Base-by-base conservation (phyloP, 148 eudicot genomes). In the Vaccinium macrocarpon region DNA sequence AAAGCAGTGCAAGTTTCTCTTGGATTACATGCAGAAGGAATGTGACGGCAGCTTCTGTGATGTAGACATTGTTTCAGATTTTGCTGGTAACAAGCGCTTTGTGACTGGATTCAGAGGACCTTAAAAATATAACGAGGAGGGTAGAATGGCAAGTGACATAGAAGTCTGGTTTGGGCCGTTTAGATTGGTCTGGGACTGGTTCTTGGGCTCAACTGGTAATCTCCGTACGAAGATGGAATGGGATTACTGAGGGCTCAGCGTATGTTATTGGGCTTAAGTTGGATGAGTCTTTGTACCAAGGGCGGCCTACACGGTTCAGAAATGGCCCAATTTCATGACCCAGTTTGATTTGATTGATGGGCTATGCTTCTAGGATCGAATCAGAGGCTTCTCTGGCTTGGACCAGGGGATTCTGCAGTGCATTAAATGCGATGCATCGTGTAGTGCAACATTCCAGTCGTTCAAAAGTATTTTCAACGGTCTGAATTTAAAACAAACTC, bases 71-170 rank as follows among this genome's bases (percentile, higher is more conserved):
- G 86, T 91, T 57, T 61, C 94, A 21, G 99, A 96, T 90, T 95
- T 96, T 90, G 92, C 94, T 88, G 98, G 93, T 78, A 90, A 89
- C 71, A 86, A 82, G 55, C 93, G 99, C 50, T 96, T 96, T 82
- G 90, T 96, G 38, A 91, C 92, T 29, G 99, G 99, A 81, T 90
- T 87, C 32, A 81, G 83, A 83, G 35, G 18, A 29, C 38, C 19
- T 13, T 46, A 46, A 16, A 74, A 74, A 9, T 73, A 19, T 18
- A 35, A 12, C 7, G 49, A 73, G 5, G 52, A 19, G 9, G 10
- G 78, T 19, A 16, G 52, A 38, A 42, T 38, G 19, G 42, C 73
- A 72, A 38, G 23, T 72, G 48, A 15, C 38, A 16, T 14, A 32
- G 6, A 70, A 12, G 74, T 42, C 74, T 70, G 16, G 1, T 14